A percentile compares a stretch with the other conserved stretches of the same genome.
Conservation (phyloP, 1,139 yeast genomes). For the Entelexis sorbosivorans region DNA sequence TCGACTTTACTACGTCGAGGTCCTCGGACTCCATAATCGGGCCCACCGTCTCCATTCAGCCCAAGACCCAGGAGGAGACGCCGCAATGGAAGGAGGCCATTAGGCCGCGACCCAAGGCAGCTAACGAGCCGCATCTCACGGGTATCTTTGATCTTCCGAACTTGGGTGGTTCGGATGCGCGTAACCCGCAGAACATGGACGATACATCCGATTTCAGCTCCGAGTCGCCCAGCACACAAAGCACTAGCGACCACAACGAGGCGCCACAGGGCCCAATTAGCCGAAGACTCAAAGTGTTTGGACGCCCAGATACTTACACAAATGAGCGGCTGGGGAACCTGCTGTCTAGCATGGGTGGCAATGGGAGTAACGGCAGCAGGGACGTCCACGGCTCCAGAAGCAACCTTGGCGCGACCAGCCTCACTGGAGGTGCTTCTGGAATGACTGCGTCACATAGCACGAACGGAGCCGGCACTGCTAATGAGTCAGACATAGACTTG, state of each 20-base stretch:
- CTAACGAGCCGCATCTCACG: conserved; percentile 10
- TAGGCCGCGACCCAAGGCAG: conserved; percentile 5
- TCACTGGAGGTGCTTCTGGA: not conserved
- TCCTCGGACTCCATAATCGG: conserved; percentile 11
- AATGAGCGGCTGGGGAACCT: conserved; percentile 20
- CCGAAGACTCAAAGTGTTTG: conserved; percentile 19
- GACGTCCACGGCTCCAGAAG: not conserved
- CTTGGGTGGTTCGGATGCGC: not conserved
- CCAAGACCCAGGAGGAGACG: conserved; percentile 4
- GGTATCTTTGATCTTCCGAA: conserved; percentile 9
- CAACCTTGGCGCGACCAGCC: not conserved
- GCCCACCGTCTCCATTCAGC: conserved; percentile 24
- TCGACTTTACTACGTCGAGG: conserved; percentile 15
- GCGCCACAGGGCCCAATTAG: conserved; percentile 9
- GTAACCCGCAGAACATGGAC: not conserved
- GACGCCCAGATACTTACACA: conserved; percentile 20
- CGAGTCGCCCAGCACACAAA: not conserved
- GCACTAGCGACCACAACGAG: conserved; percentile 5
- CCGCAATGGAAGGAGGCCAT: conserved; percentile 23
- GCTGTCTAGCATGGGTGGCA: conserved; percentile 17
- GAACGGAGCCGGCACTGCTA: not conserved
- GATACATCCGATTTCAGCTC: conserved; percentile 8
- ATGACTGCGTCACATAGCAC: not conserved
- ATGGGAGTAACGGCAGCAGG: not conserved
- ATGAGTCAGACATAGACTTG: conserved; percentile 14